Base-by-base conservation (phyloP, 169 alveolate genomes). In the Eimeria sp. region DNA sequence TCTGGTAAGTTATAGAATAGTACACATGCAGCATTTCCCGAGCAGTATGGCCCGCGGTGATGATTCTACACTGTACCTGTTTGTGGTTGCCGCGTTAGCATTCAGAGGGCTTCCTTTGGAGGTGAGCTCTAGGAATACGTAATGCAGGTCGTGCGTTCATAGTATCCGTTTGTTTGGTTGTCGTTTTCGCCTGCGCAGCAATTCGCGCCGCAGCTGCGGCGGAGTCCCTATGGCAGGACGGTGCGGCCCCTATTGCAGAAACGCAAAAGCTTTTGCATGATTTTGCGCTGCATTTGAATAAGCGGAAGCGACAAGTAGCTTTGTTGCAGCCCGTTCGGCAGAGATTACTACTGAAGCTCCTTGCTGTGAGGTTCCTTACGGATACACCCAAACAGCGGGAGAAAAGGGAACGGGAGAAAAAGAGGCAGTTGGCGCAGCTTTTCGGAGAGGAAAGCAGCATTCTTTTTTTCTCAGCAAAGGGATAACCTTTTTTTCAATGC, bases 381-480 rank as follows among this genome's bases (percentile, higher is more conserved):
- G 93, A 87, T 82, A 87, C 93, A 0, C 78, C 78, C 27, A 33
- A 25, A 10, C 93, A 87, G 58, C 10, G 93, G 72, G 64, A 87
- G 33, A 87, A 87, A 66, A 60, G 82, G 23, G 82, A 64, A 33
- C 37, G 20, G 8, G 93, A 87, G 23, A 87, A 64, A 37, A 33
- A 33, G 52, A 6, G 23, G 49, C 93, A 87, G 64, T 54, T 87
- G 66, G 93, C 78, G 2, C 49, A 87, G 82, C 82, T 87, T 37
- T 87, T 87, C 11, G 93, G 93, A 43, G 93, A 87, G 56, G 93
- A 87, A 87, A 87, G 93, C 82, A 87, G 93, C 64, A 46, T 87
- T 82, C 52, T 87, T 1, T 64, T 87, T 64, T 87, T 87, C 27
- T 60, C 72, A n/a, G 14, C 66, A 6, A 18, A 80, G 8, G 27